Percentiles rank a stretch among this genome's conserved stretches.
phyloP scores from a whole-genome alignment of 345 rosid genomes.

The Rhodamnia argentea region DNA sequence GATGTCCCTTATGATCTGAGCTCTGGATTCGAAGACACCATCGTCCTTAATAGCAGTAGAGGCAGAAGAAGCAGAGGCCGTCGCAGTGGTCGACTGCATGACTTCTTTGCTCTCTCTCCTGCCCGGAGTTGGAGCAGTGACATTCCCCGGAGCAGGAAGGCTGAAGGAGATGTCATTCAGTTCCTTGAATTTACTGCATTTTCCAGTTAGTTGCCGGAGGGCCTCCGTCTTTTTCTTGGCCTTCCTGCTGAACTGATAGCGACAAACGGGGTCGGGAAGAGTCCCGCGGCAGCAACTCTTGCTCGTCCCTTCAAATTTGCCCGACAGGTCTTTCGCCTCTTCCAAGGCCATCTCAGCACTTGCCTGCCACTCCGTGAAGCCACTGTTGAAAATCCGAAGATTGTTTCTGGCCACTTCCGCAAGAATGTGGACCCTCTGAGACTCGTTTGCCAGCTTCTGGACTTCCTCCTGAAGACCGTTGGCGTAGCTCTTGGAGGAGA shows the following conservation, averaged over 20 bases:
- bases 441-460: too few species aligned
- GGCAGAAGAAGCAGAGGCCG: neutral
- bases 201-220: accelerated
- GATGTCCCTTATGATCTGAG: accelerated
- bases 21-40: neutral
- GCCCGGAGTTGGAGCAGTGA: neutral
- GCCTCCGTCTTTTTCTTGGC: neutral
- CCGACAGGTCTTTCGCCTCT: neutral
- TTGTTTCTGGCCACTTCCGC: too few species aligned
- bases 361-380: neutral
- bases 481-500: too few species aligned
- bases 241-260: neutral
- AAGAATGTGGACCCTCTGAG: too few species aligned
- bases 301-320: accelerated
- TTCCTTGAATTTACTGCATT: accelerated
- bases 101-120: neutral
- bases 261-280: accelerated
- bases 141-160: accelerated
- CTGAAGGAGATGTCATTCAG: too few species aligned
- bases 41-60: neutral
- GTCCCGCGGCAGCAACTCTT: neutral
- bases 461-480: too few species aligned
- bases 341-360: neutral
- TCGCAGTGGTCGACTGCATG: accelerated
- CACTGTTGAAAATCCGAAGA: too few species aligned